Evolutionary conservation across 2,329 filamentous ascomycete genomes (phyloP).

Genomic region (Bipolaris victoriae): DNA sequence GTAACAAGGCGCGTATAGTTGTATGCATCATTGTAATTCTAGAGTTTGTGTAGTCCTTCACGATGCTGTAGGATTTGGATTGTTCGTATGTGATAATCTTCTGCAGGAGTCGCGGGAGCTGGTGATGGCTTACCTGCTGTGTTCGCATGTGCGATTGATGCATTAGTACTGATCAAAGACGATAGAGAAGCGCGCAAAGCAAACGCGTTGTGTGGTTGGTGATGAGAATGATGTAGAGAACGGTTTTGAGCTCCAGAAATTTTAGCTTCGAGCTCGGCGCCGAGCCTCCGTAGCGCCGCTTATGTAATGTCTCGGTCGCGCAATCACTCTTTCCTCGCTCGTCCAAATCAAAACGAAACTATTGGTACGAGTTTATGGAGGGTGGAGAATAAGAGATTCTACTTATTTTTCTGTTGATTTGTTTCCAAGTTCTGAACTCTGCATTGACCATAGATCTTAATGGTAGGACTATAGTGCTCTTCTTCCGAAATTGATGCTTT

Average conservation of each 20-base stretch:
- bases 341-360: not conserved
- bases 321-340: not conserved
- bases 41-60: conserved; percentile 61
- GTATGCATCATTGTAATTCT: conserved; percentile 63
- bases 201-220: conserved; percentile 24
- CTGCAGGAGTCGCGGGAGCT: conserved; percentile 31
- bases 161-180: conserved; percentile 21
- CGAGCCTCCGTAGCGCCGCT: conserved; percentile 28
- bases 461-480: no score
- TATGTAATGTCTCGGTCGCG: conserved; percentile 14
- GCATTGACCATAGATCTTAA: no score
- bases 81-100: conserved; percentile 58
- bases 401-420: no score
- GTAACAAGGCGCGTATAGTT: conserved; percentile 16
- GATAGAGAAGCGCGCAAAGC: conserved; percentile 19
- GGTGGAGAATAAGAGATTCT: not conserved
- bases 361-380: not conserved
- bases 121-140: conserved; percentile 23
- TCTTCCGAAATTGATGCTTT: no score
- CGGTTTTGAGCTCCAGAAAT: conserved; percentile 33
- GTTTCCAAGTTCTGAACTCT: no score
- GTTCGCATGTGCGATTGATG: conserved; percentile 12
- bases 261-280: conserved; percentile 27
- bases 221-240: conserved; percentile 10
- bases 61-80: conserved; percentile 64